Percentiles rank a stretch among this genome's conserved stretches.
Conservation (phyloP, 116 monocot genomes). For the Zostera marina region DNA sequence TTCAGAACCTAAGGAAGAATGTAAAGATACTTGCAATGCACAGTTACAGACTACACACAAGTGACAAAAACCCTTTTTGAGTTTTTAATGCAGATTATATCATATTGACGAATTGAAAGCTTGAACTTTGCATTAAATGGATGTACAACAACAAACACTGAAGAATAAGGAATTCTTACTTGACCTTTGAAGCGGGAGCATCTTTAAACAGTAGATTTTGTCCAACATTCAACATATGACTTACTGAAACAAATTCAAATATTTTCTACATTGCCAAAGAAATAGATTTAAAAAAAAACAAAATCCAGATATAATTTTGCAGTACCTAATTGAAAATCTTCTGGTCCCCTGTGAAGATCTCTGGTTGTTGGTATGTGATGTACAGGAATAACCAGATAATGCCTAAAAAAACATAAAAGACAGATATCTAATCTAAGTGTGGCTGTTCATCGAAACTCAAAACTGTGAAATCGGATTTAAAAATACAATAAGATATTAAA, state of each 20-base stretch:
- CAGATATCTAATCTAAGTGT: background rate
- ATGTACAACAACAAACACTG: too few species aligned
- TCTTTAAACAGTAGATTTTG: constrained; percentile 33
- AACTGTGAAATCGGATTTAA: background rate
- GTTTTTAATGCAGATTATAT: too few species aligned
- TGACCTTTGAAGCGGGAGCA: constrained; percentile 35
- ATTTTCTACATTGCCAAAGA: too few species aligned
- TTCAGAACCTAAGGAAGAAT: too few species aligned
- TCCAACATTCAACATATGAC: constrained; percentile 62
- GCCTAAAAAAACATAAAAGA: constrained; percentile 28
- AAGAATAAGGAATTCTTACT: constrained; percentile 20
- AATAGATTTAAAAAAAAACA: background rate
- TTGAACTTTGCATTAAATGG: too few species aligned
- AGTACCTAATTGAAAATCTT: constrained; percentile 64
- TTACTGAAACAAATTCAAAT: constrained; percentile 40
- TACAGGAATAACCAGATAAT: constrained; percentile 62
- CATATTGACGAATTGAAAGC: too few species aligned
- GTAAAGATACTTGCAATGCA: too few species aligned
- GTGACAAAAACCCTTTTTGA: too few species aligned
- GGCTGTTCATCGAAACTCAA: background rate
- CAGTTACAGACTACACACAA: too few species aligned
- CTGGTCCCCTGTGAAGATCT: constrained; percentile 29
- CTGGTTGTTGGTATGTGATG: constrained; percentile 50
- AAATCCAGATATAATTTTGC: background rate
- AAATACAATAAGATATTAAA: too few species aligned